A percentile compares a stretch with the other conserved stretches of the same genome.
Conservation (phyloP, 768 basidiomycete species). For the Rhodotorula diobovata region DNA sequence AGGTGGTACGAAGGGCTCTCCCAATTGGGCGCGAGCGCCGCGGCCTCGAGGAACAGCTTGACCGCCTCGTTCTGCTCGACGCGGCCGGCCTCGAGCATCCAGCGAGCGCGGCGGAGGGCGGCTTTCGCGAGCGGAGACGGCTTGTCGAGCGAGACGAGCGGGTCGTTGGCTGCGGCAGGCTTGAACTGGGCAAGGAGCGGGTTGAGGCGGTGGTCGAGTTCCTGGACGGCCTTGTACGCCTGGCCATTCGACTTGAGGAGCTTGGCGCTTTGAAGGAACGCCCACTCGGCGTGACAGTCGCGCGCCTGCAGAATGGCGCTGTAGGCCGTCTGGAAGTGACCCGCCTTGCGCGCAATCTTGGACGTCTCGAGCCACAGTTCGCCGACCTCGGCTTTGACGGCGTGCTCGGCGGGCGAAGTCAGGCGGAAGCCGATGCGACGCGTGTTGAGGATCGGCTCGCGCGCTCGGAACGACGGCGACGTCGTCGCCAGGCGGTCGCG, state of each 20-base stretch:
- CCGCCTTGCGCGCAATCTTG: constrained; percentile 93
- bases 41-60: constrained; percentile 51
- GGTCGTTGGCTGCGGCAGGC: background rate
- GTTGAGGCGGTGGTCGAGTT: constrained; percentile 65
- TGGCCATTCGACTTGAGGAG: constrained; percentile 73
- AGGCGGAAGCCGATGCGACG: constrained; percentile 75
- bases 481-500: constrained; percentile 67
- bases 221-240: constrained; percentile 75
- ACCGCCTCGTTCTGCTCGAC: constrained; percentile 65
- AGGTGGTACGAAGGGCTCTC: constrained; percentile 82
- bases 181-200: constrained; percentile 12
- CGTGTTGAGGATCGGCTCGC: constrained; percentile 84
- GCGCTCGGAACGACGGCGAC: constrained; percentile 77
- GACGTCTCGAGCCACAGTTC: constrained; percentile 85
- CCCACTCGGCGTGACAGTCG: constrained; percentile 65
- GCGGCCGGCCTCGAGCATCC: constrained; percentile 86
- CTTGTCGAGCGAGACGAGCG: constrained; percentile 8
- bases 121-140: constrained; percentile 61
- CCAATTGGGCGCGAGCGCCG: constrained; percentile 56
- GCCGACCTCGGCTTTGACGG: constrained; percentile 53
- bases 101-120: constrained; percentile 68
- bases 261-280: constrained; percentile 86
- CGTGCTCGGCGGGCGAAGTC: constrained; percentile 7
- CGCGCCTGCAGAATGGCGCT: constrained; percentile 84
- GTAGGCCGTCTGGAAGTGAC: constrained; percentile 93